Conservation (phyloP, 805 yeast species). For the Ogataea glucozyma region DNA sequence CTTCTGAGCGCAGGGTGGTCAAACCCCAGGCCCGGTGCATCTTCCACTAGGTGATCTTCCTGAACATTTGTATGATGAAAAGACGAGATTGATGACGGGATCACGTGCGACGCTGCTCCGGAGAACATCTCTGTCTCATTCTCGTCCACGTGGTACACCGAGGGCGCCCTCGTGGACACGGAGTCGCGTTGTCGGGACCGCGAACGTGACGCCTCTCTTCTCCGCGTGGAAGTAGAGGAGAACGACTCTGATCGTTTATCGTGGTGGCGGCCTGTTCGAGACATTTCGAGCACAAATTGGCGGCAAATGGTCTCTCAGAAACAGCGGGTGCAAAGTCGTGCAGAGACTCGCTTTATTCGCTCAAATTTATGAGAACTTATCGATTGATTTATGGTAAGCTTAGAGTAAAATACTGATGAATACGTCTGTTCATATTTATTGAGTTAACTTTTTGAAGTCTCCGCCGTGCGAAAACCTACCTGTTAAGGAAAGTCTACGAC, state of each 20-base stretch:
- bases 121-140: conserved; percentile 71
- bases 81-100: conserved; percentile 76
- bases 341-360: too few relatives aligned
- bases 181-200: conserved; percentile 32
- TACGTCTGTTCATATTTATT: neutral
- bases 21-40: too few relatives aligned
- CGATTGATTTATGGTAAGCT: too few relatives aligned
- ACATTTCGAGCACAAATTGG: too few relatives aligned
- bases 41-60: too few relatives aligned
- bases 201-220: conserved; percentile 20
- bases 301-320: too few relatives aligned
- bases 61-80: conserved; percentile 51
- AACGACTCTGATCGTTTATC: conserved; percentile 11
- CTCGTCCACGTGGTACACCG: conserved; percentile 44
- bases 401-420: too few relatives aligned
- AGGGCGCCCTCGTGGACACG: conserved; percentile 24
- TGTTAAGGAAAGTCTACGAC: neutral
- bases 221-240: conserved; percentile 14
- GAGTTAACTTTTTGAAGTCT: neutral
- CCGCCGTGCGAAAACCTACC: conserved; percentile 4
- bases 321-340: too few relatives aligned
- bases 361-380: too few relatives aligned
- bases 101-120: conserved; percentile 74
- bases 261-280: conserved; percentile 5
- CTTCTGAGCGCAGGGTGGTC: too few relatives aligned